Base-by-base conservation (phyloP, 106 monocot genomes). In the Allium cepa region DNA sequence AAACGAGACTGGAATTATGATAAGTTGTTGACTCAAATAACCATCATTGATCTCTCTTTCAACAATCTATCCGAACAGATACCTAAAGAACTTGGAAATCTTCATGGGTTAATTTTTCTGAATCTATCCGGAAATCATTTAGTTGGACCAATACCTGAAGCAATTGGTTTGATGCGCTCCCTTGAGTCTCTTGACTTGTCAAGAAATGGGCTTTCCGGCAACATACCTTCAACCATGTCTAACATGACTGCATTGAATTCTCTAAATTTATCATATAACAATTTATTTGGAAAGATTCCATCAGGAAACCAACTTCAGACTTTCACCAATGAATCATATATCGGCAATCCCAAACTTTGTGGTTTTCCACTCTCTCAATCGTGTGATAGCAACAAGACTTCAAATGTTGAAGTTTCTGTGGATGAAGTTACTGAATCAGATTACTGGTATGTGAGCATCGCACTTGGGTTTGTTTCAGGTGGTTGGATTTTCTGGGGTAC, bases 101-200 rank as follows among this genome's bases (percentile, higher is more conserved):
- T 71, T 49, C 2, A 2, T 3, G 60, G 71, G 6, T 49, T 71
- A 26, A 16, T 8, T 22, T 8, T 0, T 10, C 9, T 60, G 60
- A 60, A 60, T 26, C 11, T 60, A 26, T 1, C 60, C 9, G 60
- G 60, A 26, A 60, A 60, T 26, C 17, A 60, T 60, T 17, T 60
- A 8, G 11, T 28, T 10, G 60, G 60, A 60, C 0, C 10, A 28
- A 26, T 60, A 26, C 60, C 60, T 4, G 3, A 17, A 0, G 28
- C 7, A 17, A 60, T 60, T 60, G 18, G 26, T 8, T 26, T 26
- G 8, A 14, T 82, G 26, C 1, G 11, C 7, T 45, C 1, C 15
- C 51, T 82, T n/a, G 72, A 69, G n/a, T 62, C 60, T 9, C 66
- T 74, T 13, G 65, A 78, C n/a, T 52, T 80, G 7, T 81, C 76